phyloP scores from a whole-genome alignment of 2,329 filamentous ascomycete species.

The Chrysosporium keratinophilum region DNA sequence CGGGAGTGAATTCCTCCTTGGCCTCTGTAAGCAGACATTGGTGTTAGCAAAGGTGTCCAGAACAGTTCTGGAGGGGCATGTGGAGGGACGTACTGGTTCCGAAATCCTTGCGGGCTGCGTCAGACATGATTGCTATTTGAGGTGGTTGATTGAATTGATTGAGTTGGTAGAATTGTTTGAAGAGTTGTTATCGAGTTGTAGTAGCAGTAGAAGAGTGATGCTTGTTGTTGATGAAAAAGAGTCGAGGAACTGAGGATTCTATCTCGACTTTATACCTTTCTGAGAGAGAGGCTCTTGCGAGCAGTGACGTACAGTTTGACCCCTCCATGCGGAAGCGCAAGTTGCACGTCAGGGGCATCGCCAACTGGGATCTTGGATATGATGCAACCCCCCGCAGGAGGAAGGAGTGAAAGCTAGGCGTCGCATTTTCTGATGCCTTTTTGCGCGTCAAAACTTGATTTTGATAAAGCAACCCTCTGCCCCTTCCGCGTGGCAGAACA shows the following conservation, averaged over 20 bases:
- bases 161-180: background rate
- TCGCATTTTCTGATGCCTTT: no score
- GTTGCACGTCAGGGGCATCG: background rate
- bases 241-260: background rate
- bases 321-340: background rate
- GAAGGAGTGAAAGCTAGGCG: no score
- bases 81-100: conserved; percentile 34
- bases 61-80: background rate
- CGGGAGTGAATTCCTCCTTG: conserved; percentile 48
- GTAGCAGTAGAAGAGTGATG: background rate
- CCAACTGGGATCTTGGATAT: conserved; percentile 9
- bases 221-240: background rate
- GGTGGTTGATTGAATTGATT: conserved; percentile 3
- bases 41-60: conserved; percentile 16
- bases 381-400: conserved; percentile 3
- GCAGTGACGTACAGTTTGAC: background rate
- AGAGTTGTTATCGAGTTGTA: background rate
- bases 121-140: conserved; percentile 45
- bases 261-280: conserved; percentile 7
- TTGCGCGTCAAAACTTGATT: conserved; percentile 1
- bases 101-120: conserved; percentile 53
- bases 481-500: background rate
- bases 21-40: conserved; percentile 36
- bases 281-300: background rate
- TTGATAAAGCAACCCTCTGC: background rate